These are phyloP conservation scores for Eruca vesicaria DNA, from an alignment of 441 rosid species.

Conservation along the genomic window DNA sequence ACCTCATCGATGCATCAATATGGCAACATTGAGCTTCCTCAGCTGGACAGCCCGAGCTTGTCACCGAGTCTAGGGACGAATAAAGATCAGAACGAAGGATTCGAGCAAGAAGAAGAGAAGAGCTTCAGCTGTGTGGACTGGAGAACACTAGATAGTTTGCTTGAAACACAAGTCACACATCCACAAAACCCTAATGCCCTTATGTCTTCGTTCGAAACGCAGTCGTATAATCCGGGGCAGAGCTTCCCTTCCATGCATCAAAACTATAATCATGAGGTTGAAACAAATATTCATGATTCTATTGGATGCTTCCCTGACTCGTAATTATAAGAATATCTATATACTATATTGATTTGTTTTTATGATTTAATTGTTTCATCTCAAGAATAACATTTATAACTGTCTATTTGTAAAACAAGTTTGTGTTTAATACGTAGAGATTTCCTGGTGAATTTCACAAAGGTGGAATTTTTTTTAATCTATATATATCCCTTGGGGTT, in stretches of 20 bases:
- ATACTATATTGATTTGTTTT: slow-evolving; percentile 30
- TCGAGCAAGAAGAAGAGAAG: slow-evolving; percentile 44
- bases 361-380: slow-evolving; percentile 37
- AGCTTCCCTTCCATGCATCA: slow-evolving; percentile 38
- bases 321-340: slow-evolving; percentile 19
- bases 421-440: slow-evolving; percentile 23
- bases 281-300: slow-evolving; percentile 46
- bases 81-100: slow-evolving; percentile 27
- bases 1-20: slow-evolving; percentile 34
- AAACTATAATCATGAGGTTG: slow-evolving; percentile 31
- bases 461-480: slow-evolving; percentile 18
- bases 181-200: slow-evolving; percentile 28
- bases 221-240: slow-evolving; percentile 25
- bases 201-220: slow-evolving; percentile 25
- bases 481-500: background rate
- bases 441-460: slow-evolving; percentile 27
- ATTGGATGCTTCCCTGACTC: slow-evolving; percentile 64
- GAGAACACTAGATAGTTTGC: slow-evolving; percentile 59
- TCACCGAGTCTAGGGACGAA: slow-evolving; percentile 54
- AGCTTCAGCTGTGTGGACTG: slow-evolving; percentile 55
- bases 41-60: slow-evolving; percentile 62
- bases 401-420: slow-evolving; percentile 26
- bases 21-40: slow-evolving; percentile 61
- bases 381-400: slow-evolving; percentile 32
- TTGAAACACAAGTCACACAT: slow-evolving; percentile 44